Base-by-base conservation (phyloP, 2,329 filamentous ascomycete species). In the Thelonectria olida region DNA sequence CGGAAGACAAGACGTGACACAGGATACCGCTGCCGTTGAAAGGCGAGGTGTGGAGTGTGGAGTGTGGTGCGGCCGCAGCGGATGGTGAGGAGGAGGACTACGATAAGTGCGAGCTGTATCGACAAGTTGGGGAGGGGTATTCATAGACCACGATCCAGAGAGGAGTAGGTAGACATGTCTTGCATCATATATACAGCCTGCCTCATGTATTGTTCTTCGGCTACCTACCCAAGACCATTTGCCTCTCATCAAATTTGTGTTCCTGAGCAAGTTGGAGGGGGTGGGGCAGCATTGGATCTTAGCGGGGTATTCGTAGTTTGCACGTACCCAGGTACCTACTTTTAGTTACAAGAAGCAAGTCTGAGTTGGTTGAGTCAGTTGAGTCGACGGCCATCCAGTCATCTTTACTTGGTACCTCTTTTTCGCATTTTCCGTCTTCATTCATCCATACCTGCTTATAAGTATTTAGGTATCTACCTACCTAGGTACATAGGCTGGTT, bases 371-470 rank as follows among this genome's bases (percentile, higher is more conserved):
- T 39, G 17, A 20, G 36, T 39, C 36, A 39, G 15, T 31, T 31
- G 52, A 60, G 48, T 65, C 64, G 49, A 56, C 39, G 44, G 36
- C 34, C 34, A 12, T 36, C 42, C 22, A 54, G 49, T 60, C 57
- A 60, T 50, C 31, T 23, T 9, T 50, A 9, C 20, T 39, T 36
- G 4, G 15, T 25, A n/a, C 10, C 13, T 27, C 45, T 49, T 31
- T 23, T 20, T 36, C n/a, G 13, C 36, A 15, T 44, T 28, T 17
- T 7, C n/a, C 34, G 23, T 15, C 22, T 34, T n/a, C n/a, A n/a
- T n/a, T n/a, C n/a, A n/a, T n/a, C n/a, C n/a, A n/a, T n/a, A n/a
- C n/a, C n/a, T n/a, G n/a, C n/a, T n/a, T n/a, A n/a, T n/a, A n/a
- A n/a, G n/a, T n/a, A n/a, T n/a, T n/a, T n/a, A n/a, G n/a, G n/a